A percentile compares a stretch with the other conserved stretches of the same genome.
These are phyloP conservation scores for Rhododendron ferrugineum DNA, from an alignment of 148 eudicot species.

Conservation along the genomic window DNA sequence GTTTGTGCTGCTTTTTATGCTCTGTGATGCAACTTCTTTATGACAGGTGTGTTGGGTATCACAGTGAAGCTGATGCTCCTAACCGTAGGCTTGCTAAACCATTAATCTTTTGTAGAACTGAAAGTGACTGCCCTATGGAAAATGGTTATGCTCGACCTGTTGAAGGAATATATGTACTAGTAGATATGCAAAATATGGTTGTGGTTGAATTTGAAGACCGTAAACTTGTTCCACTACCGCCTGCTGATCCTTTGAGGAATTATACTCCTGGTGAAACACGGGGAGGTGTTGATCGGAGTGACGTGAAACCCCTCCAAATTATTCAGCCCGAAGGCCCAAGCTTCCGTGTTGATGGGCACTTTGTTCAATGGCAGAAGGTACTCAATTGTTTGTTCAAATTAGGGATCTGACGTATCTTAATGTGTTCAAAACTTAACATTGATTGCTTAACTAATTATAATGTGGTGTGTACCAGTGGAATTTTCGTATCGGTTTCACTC, in stretches of 20 bases:
- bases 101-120: constrained; percentile 87
- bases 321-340: constrained; percentile 98
- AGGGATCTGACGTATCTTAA: background rate
- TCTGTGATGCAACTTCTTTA: background rate
- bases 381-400: background rate
- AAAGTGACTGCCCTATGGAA: constrained; percentile 99
- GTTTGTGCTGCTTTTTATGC: background rate
- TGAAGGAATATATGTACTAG: constrained; percentile 90
- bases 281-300: constrained; percentile 97
- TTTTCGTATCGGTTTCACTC: constrained; percentile 93
- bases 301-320: constrained; percentile 79
- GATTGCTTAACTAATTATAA: background rate
- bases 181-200: constrained; percentile 96
- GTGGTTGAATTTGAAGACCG: constrained; percentile 96
- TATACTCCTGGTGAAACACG: constrained; percentile 93
- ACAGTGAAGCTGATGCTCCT: constrained; percentile 87
- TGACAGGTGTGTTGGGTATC: constrained; percentile 89
- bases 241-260: constrained; percentile 95
- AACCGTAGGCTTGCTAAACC: constrained; percentile 93
- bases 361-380: constrained; percentile 98
- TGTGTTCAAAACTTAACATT: background rate
- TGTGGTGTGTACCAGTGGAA: constrained; percentile 65
- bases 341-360: constrained; percentile 87
- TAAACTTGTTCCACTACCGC: constrained; percentile 88
- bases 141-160: constrained; percentile 99